phyloP scores from a whole-genome alignment of 2,329 filamentous ascomycete genomes.

The Magnaporthiopsis poae region DNA sequence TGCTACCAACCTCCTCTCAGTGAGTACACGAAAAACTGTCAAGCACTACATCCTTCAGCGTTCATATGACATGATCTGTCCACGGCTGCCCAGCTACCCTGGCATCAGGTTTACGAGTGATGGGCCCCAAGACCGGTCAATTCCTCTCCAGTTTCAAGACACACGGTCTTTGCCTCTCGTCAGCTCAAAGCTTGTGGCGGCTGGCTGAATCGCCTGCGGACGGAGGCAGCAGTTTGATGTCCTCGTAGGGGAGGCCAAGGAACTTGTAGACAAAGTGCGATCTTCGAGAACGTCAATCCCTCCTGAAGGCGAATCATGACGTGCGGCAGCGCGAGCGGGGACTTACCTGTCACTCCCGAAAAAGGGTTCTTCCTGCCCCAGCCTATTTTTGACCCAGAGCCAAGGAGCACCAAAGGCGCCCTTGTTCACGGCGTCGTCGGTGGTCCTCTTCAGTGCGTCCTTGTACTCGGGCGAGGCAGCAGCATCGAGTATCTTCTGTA shows the following conservation, averaged over 20 bases:
- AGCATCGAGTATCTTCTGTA: slow-evolving; percentile 44
- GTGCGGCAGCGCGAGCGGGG: not conserved
- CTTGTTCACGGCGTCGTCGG: slow-evolving; percentile 48
- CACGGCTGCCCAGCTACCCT: no score
- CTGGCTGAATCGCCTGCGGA: not conserved
- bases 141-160: not conserved
- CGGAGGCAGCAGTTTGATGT: slow-evolving; percentile 32
- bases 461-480: slow-evolving; percentile 36
- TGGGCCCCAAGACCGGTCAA: no score
- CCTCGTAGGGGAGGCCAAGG: slow-evolving; percentile 50
- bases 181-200: not conserved
- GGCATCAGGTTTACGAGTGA: not conserved
- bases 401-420: slow-evolving; percentile 73
- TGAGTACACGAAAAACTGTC: no score
- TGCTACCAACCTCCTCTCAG: no score
- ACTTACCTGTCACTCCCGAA: slow-evolving; percentile 64
- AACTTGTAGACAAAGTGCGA: slow-evolving; percentile 61
- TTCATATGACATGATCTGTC: no score
- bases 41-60: no score
- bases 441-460: slow-evolving; percentile 39
- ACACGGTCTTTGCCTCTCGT: not conserved
- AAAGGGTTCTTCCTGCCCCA: slow-evolving; percentile 55
- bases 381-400: slow-evolving; percentile 54
- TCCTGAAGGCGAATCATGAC: not conserved
- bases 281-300: slow-evolving; percentile 24